Evolutionary conservation across 1,284 basidiomycete genomes (phyloP), one percentile per base, ranked within the genome.

Genomic region (Tylopilus sp.): DNA sequence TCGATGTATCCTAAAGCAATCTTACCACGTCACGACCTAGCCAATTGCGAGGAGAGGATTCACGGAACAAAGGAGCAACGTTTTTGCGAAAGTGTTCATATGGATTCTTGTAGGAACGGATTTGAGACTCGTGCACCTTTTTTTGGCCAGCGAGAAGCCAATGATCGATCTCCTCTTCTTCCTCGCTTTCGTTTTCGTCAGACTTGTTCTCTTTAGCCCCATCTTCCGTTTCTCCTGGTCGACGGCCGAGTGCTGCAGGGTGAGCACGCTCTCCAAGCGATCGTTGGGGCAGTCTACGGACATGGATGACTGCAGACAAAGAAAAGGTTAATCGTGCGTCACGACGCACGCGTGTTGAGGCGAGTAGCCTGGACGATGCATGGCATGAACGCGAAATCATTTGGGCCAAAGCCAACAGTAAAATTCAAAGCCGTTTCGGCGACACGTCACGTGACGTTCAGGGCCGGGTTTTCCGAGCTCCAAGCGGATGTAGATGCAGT

Each of bases 11-110:
- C 10, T 44, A 48, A 38, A 56, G 57, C 70, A 61, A 61, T 59
- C 74, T 74, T 68, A 77, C 82, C 72, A 75, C 72, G 60, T 74
- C 62, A 30, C 68, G 72, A 55, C 79, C 77, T 19, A 86, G 70
- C 81, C 82, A 86, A 45, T 81, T 79, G 41, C 71, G 70, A 21
- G 79, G 74, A 34, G 61, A 61, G 34, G 57, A 42, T 44, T 66
- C 61, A 19, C 56, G 58, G 29, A 59, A 68, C 8, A 52, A 47
- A 8, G 51, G 33, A 31, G 60, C 63, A 8, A 60, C 46, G 9
- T 36, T 51, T 53, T 53, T 51, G 29, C 49, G 16, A 49, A 64
- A 55, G 39, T 55, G 48, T 16, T 42, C 49, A 29, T 55, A 51
- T 7, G 58, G 25, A 26, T 49, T 30, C 19, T 49, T 52, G 55